A percentile compares a stretch with the other conserved stretches of the same genome.
phyloP scores from a whole-genome alignment of 2,329 filamentous ascomycete species.

The Penicillium concentricum region DNA sequence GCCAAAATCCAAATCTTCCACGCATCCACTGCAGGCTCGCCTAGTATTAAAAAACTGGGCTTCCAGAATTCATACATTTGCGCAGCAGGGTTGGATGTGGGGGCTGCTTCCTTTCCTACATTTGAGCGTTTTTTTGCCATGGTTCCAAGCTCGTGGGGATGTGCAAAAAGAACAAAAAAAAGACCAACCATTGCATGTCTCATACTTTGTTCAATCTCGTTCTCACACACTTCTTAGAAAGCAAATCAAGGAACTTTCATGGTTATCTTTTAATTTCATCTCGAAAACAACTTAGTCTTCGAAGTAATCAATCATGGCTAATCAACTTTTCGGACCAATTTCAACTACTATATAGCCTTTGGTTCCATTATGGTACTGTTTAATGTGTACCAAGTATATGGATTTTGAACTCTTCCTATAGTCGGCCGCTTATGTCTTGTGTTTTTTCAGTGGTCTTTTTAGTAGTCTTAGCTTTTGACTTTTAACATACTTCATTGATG shows the following conservation, averaged over 20 bases:
- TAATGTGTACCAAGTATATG: not conserved
- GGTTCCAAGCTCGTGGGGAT: not conserved
- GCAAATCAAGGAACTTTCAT: not conserved
- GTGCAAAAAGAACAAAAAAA: not conserved
- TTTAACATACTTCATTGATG: not conserved
- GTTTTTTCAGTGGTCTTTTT: too few relatives aligned
- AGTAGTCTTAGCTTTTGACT: not conserved
- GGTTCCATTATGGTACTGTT: too few relatives aligned
- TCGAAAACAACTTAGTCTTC: not conserved
- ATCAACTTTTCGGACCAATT: not conserved
- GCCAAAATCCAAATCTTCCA: not conserved
- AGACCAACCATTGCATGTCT: not conserved
- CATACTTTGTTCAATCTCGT: not conserved
- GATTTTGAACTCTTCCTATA: too few relatives aligned
- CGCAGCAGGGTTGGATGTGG: not conserved
- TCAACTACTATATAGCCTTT: not conserved
- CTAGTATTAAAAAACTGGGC: not conserved
- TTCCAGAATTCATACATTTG: not conserved
- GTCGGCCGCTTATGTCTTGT: too few relatives aligned
- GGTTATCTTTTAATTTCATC: not conserved
- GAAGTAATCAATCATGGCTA: not conserved
- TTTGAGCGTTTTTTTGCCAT: not conserved
- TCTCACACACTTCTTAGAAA: not conserved
- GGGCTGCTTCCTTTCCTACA: not conserved
- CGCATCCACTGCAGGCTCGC: not conserved